Evolutionary conservation across 108 stramenopile genomes (phyloP).

Genomic region (Skeletonema costatum): DNA sequence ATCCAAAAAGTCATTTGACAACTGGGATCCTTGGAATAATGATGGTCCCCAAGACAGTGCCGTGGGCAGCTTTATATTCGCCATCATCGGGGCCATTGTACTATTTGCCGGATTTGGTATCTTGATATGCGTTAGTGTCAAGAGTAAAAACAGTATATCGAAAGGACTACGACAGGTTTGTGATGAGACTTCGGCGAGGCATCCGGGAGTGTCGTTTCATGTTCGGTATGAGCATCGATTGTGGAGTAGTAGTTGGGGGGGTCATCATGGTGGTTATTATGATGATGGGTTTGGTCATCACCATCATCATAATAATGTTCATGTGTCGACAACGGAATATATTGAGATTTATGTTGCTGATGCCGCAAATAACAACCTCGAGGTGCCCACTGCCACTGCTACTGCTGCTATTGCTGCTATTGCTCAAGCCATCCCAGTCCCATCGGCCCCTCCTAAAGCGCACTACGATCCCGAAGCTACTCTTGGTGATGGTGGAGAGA

Average conservation of each 20-base stretch:
- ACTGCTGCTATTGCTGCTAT: neutral
- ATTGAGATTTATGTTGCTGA: neutral
- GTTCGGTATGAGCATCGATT: neutral
- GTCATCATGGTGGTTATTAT: neutral
- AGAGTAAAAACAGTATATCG: neutral
- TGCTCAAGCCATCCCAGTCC: neutral
- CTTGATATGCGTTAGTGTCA: neutral
- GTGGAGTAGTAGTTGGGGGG: neutral
- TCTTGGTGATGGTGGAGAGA: neutral
- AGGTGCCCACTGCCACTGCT: neutral
- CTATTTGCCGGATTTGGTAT: neutral
- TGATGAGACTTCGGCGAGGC: conserved; percentile 1
- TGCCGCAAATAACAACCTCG: neutral
- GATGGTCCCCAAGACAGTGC: neutral
- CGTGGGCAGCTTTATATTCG: neutral
- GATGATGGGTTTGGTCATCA: neutral
- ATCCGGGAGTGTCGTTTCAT: conserved; percentile 8
- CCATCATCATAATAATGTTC: neutral
- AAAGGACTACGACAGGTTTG: neutral
- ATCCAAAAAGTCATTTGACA: neutral
- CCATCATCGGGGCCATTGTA: neutral
- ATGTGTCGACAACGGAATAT: neutral
- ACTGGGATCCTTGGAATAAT: neutral
- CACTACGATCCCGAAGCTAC: neutral
- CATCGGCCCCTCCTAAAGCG: neutral